A percentile compares a stretch with the other conserved stretches of the same genome.
Conservation (phyloP, 2,329 filamentous ascomycete species). For the Eutypa lata region DNA sequence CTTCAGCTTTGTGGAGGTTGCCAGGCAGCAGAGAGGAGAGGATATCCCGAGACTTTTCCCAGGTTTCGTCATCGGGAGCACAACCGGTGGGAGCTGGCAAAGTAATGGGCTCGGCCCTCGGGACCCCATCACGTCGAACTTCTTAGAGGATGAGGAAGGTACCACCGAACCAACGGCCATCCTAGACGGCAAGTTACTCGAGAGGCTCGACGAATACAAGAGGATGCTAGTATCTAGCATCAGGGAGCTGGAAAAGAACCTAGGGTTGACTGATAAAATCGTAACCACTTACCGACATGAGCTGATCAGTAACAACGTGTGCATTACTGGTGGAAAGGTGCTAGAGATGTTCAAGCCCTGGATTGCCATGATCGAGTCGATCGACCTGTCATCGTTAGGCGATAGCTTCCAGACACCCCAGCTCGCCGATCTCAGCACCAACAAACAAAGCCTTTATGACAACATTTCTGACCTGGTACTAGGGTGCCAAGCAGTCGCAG, state of each 20-base stretch:
- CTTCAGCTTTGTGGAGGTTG: conserved; percentile 94
- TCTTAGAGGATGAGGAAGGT: conserved; percentile 79
- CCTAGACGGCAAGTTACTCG: conserved; percentile 74
- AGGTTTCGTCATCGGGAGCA: conserved; percentile 86
- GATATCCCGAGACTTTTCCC: conserved; percentile 90
- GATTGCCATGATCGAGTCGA: conserved; percentile 85
- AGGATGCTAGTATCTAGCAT: conserved; percentile 82
- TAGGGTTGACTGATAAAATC: conserved; percentile 75
- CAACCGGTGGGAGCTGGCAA: conserved; percentile 83
- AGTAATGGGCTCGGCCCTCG: conserved; percentile 63
- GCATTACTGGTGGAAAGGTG: conserved; percentile 72
- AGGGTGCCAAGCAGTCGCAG: conserved; percentile 86
- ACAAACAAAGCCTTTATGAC: conserved; percentile 94
- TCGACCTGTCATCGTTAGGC: conserved; percentile 78
- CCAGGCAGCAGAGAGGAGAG: conserved; percentile 87
- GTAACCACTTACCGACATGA: conserved; percentile 76
- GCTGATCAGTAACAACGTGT: conserved; percentile 77
- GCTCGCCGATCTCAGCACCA: conserved; percentile 78
- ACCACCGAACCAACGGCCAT: conserved; percentile 66
- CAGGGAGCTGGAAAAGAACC: conserved; percentile 80
- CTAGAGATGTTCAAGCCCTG: conserved; percentile 88
- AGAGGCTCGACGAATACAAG: conserved; percentile 82
- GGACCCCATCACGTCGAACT: conserved; percentile 75
- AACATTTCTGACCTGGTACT: conserved; percentile 85
- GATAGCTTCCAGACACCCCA: conserved; percentile 81